Evolutionary conservation across 2,329 filamentous ascomycete genomes (phyloP).

Genomic region (Myriangium duriaei): DNA sequence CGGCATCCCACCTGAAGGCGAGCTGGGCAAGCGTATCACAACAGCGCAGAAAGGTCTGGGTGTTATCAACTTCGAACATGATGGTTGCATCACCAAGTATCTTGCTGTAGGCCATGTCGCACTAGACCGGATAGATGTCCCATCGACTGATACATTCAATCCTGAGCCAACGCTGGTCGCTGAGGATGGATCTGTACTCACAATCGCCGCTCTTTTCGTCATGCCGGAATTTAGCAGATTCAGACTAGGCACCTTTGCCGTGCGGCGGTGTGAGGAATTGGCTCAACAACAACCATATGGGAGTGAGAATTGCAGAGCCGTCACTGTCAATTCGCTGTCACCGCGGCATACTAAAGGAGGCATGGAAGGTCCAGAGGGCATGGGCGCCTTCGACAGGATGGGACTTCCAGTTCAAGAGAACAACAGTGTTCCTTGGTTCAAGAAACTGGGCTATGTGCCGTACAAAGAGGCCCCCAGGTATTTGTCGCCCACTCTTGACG

Average conservation of each 20-base stretch:
- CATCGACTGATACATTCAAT: conserved; percentile 1
- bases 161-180: conserved; percentile 10
- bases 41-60: not conserved
- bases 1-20: conserved; percentile 5
- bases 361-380: conserved; percentile 10
- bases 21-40: not conserved
- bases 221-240: conserved; percentile 11
- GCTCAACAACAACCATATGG: conserved; percentile 12
- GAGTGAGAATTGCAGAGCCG: conserved; percentile 7
- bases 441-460: conserved; percentile 10
- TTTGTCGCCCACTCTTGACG: conserved; percentile 1
- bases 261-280: conserved; percentile 12
- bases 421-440: conserved; percentile 12
- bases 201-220: conserved; percentile 14
- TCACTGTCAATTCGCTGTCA: conserved; percentile 13
- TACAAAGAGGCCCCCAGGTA: conserved; percentile 14
- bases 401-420: conserved; percentile 1
- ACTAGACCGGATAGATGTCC: conserved; percentile 12
- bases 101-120: conserved; percentile 13
- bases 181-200: conserved; percentile 10
- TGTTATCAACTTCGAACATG: not conserved
- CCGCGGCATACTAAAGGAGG: conserved; percentile 10
- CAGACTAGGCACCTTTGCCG: conserved; percentile 13
- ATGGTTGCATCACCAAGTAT: not conserved
- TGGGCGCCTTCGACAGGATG: conserved; percentile 9